Base-by-base conservation (phyloP, 176 grass and related monocot species). In the Triticum turgidum region DNA sequence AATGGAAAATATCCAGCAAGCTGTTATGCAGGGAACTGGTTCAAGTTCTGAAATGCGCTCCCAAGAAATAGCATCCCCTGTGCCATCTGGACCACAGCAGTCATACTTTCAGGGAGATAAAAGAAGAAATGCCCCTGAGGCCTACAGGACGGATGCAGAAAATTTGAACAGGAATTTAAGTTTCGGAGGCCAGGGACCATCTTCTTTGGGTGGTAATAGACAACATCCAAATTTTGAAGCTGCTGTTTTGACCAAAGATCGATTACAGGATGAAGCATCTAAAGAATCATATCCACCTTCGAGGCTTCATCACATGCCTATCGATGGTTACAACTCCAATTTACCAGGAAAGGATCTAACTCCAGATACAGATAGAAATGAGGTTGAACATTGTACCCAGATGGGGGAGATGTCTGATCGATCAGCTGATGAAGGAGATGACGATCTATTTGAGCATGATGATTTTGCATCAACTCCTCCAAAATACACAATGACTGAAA, bases 401-500 rank as follows among this genome's bases (percentile, higher is more conserved):
- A 70, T 29, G 30, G 67, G 64, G 25, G 92, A 88, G 49, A 80
- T 82, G 69, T 79, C 90, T 21, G 91, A 91, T 47, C 90, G 87
- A 82, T 92, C 78, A 87, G 81, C 79, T 39, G 90, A 91, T 63
- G 94, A 94, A 92, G 89, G 88, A 85, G 89, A 93, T 18, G 89
- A 89, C 13, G 85, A 91, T 80, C 51, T 89, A 30, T 90, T 82
- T 4, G 90, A 90, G 76, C 81, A 87, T 44, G 89, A 91, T 87
- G 92, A 89, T 87, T 84, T 94, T 67, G 62, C 64, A 22, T 69
- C 87, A 75, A 91, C 94, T 81, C 94, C 92, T 84, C 92, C 97
- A 15, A 96, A 94, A 68, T 94, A 90, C 64, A 96, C 92, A 39
- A 91, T 93, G 39, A 91, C 86, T 35, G 97, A 99, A 69, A 99